A percentile compares a stretch with the other conserved stretches of the same genome.
Conservation (phyloP, 768 basidiomycete genomes). For the Paxillus ammoniavirescens region DNA sequence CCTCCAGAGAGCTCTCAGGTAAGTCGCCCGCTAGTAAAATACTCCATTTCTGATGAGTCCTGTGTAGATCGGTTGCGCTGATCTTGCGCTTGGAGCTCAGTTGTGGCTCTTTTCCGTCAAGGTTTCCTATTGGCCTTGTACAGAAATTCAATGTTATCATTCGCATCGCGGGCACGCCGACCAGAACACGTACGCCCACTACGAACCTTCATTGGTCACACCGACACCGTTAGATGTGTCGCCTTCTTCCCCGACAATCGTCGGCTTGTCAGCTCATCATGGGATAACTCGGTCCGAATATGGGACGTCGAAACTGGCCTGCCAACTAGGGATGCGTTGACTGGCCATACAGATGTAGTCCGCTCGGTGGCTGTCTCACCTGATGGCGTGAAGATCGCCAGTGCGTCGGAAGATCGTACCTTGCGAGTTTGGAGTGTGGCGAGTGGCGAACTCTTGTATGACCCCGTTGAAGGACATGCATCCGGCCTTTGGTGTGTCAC, state of each 20-base stretch:
- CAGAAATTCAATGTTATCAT: constrained; percentile 18
- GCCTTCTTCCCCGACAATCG: constrained; percentile 29
- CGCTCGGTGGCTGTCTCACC: constrained; percentile 31
- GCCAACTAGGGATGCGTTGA: constrained; percentile 13
- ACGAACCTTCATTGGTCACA: constrained; percentile 32
- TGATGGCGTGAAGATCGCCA: constrained; percentile 25
- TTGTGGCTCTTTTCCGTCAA: neutral
- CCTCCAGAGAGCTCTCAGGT: neutral
- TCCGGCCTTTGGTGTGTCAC: constrained; percentile 28
- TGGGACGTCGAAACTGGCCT: constrained; percentile 25
- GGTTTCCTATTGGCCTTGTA: neutral
- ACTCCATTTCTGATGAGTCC: neutral
- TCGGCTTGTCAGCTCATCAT: constrained; percentile 22
- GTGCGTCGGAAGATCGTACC: constrained; percentile 27
- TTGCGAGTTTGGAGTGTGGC: constrained; percentile 28
- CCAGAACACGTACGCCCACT: constrained; percentile 26
- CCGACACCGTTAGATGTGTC: constrained; percentile 23
- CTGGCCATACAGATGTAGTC: constrained; percentile 28
- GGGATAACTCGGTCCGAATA: constrained; percentile 26
- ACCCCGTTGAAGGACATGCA: constrained; percentile 27
- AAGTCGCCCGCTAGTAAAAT: neutral
- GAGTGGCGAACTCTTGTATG: constrained; percentile 17
- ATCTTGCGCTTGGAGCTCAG: neutral
- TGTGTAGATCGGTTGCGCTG: neutral
- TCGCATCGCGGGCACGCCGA: constrained; percentile 17